phyloP scores from a whole-genome alignment of 495 filamentous ascomycete genomes.

The Talaromyces stipitatus region DNA sequence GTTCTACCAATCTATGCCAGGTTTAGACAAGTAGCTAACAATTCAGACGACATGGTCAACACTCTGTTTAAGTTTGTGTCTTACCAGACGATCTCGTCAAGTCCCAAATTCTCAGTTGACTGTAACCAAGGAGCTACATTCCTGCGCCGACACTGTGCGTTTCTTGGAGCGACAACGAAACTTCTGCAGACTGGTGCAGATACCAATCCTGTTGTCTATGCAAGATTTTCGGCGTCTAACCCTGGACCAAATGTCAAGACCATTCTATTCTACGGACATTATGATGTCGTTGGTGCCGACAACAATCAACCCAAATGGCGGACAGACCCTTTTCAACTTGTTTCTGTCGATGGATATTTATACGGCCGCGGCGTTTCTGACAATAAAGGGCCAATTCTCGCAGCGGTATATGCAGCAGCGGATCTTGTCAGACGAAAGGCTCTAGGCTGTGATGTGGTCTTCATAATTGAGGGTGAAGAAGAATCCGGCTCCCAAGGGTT shows the following conservation, averaged over 20 bases:
- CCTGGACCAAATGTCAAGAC: conserved; percentile 62
- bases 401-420: conserved; percentile 85
- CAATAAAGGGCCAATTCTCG: conserved; percentile 93
- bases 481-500: conserved; percentile 91
- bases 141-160: conserved; percentile 80
- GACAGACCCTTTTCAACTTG: conserved; percentile 76
- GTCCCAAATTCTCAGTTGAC: conserved; percentile 74
- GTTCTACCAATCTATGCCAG: conserved; percentile 13
- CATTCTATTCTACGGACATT: conserved; percentile 95
- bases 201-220: conserved; percentile 84
- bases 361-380: conserved; percentile 96
- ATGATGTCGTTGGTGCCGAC: conserved; percentile 95
- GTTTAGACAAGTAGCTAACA: conserved; percentile 5
- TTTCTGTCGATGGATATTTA: conserved; percentile 81
- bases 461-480: conserved; percentile 94
- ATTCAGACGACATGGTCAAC: conserved; percentile 68
- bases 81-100: conserved; percentile 83
- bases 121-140: conserved; percentile 90
- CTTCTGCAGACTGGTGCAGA: conserved; percentile 67
- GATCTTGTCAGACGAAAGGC: conserved; percentile 72
- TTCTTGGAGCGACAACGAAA: conserved; percentile 80
- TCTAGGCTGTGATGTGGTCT: conserved; percentile 79
- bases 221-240: conserved; percentile 64
- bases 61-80: conserved; percentile 78
- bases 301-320: conserved; percentile 70